Evolutionary conservation across 106 monocot genomes (phyloP).

Genomic region (Dioscorea alata): DNA sequence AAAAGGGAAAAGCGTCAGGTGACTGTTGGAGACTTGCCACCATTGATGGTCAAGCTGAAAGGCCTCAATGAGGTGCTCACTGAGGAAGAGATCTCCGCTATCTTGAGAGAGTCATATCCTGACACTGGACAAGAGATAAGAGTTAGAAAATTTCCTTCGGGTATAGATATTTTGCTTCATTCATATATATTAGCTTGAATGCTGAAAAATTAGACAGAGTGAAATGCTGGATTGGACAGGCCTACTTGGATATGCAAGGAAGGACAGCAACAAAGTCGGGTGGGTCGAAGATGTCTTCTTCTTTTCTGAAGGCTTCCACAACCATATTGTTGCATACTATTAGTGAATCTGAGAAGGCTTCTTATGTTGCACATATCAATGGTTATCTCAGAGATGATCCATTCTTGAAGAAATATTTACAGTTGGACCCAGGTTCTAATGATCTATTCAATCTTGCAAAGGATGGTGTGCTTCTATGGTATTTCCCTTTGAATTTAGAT

Average conservation of each 20-base stretch:
- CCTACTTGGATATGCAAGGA: conserved; percentile 46
- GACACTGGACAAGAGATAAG: conserved; percentile 50
- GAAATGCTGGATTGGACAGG: conserved; percentile 27
- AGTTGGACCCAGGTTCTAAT: conserved; percentile 54
- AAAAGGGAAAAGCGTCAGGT: conserved; percentile 43
- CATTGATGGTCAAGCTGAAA: conserved; percentile 58
- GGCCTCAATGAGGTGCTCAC: conserved; percentile 41
- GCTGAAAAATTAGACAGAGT: neutral
- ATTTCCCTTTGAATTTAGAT: too few relatives aligned
- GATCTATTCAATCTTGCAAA: conserved; percentile 69
- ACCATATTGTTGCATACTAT: conserved; percentile 77
- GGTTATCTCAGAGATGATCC: conserved; percentile 65
- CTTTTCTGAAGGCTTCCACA: conserved; percentile 65
- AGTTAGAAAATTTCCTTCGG: conserved; percentile 80
- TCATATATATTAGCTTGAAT: neutral
- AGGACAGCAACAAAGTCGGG: conserved; percentile 29
- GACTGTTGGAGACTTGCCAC: conserved; percentile 43
- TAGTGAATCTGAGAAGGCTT: conserved; percentile 76
- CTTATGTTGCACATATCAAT: conserved; percentile 88
- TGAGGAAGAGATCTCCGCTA: conserved; percentile 45
- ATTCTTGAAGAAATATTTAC: conserved; percentile 62
- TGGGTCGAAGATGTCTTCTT: conserved; percentile 36
- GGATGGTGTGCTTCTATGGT: conserved; percentile 49
- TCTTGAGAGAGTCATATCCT: conserved; percentile 49
- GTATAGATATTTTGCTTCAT: conserved; percentile 11